Conservation (phyloP, 306 rosid genomes). For the Lupinus albus region DNA sequence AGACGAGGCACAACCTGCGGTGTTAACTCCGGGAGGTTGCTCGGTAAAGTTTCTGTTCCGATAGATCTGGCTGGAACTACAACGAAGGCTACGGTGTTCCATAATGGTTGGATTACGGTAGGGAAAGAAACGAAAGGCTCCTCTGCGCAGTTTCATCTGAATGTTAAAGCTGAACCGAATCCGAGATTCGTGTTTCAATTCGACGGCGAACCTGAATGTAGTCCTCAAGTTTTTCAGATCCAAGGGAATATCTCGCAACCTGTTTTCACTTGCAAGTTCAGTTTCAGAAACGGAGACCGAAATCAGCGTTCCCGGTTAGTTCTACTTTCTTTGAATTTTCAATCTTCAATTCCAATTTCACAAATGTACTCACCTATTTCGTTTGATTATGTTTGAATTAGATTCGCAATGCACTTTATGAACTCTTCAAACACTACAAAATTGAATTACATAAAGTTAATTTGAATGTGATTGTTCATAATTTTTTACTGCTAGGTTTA, state of each 20-base stretch:
- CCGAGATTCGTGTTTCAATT: conserved; percentile 75
- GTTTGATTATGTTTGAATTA: neutral
- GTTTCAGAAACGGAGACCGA: conserved; percentile 69
- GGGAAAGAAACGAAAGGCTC: conserved; percentile 61
- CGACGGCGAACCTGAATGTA: conserved; percentile 78
- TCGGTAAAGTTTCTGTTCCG: conserved; percentile 59
- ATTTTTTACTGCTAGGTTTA: neutral
- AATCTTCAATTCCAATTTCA: neutral
- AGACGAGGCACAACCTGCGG: conserved; percentile 66
- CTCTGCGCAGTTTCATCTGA: conserved; percentile 69
- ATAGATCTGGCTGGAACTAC: conserved; percentile 58
- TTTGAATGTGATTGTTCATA: conserved; percentile 14
- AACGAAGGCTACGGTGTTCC: conserved; percentile 49
- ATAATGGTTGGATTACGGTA: conserved; percentile 67
- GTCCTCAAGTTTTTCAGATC: conserved; percentile 77
- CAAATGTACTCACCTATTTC: neutral
- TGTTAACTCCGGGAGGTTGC: conserved; percentile 57
- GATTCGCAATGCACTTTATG: conserved; percentile 33
- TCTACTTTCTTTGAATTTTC: neutral
- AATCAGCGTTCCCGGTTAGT: conserved; percentile 61
- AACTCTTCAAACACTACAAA: conserved; percentile 3
- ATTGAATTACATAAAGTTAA: conserved; percentile 8
- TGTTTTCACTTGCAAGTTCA: conserved; percentile 74
- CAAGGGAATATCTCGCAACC: conserved; percentile 73
- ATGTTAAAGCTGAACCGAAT: conserved; percentile 71